Base-by-base conservation (phyloP, 1,284 basidiomycete species). In the Apiotrichum brassicae region DNA sequence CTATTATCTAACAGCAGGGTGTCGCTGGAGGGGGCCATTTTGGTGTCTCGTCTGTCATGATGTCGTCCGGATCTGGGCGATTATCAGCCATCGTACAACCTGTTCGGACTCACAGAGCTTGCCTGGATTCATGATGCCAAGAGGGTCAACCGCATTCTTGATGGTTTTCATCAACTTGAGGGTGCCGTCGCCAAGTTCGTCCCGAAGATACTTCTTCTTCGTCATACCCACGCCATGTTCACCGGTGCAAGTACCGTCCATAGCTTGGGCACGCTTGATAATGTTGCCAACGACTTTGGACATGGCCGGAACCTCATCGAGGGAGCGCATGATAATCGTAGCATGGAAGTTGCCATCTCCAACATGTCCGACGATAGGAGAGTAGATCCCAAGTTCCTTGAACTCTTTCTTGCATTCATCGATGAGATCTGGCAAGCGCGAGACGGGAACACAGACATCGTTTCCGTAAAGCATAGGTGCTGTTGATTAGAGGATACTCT, bases 371-470 rank as follows among this genome's bases (percentile, higher is more conserved):
- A 71, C 44, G 16, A 66, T 47, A 3, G 65, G 65, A 2, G 81
- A 82, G 2, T 79, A 68, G 20, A 89, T 66, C 0, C 82, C 83
- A 13, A 77, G 63, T 30, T 74, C 65, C n/a, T 72, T 68, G n/a
- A 89, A 68, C 63, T 90, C 87, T 60, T 81, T 71, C 73, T 87
- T 84, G 16, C 85, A 86, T 60, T 83, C 79, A 40, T 80, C 77
- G 13, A 91, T 83, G 5, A 91, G 76, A 41, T 82, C 76, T 0
- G 87, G 86, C 11, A 92, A 76, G 20, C 78, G 80, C 0, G 85
- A 87, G 5, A 89, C 79, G 0, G 87, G 87, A 0, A 91, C 87
- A 59, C 86, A 88, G 32, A 87, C 85, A 68, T 91, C 88, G 24
- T 88, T 92, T 20, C 80, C 76, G 81, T 85, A 87, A 4, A 80